Conservation (phyloP, 106 monocot genomes). For the Dactylorhiza incarnata region DNA sequence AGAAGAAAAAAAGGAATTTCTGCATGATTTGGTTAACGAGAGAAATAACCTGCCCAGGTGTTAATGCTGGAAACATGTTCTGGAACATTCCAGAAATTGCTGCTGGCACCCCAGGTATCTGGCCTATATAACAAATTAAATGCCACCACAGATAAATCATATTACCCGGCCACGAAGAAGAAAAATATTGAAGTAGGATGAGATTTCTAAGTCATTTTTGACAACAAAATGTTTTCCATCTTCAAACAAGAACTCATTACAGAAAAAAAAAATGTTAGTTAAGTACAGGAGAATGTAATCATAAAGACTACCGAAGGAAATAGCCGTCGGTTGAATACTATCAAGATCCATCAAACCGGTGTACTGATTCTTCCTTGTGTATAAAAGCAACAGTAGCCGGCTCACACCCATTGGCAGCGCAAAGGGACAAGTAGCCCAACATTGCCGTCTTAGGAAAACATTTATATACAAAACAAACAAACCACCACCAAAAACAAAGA, state of each 20-base stretch:
- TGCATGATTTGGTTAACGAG: neutral
- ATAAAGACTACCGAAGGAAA: constrained; percentile 55
- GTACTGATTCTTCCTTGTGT: constrained; percentile 62
- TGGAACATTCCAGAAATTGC: constrained; percentile 79
- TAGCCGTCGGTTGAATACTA: constrained; percentile 51
- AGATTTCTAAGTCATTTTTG: constrained; percentile 23
- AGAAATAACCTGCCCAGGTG: constrained; percentile 52
- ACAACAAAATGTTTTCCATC: constrained; percentile 11
- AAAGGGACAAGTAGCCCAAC: constrained; percentile 74
- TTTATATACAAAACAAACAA: constrained; percentile 49
- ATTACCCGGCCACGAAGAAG: constrained; percentile 12
- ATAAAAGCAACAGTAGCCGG: constrained; percentile 70
- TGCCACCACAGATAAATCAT: constrained; percentile 23
- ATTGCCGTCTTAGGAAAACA: constrained; percentile 89
- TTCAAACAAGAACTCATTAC: constrained; percentile 12
- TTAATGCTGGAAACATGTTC: constrained; percentile 44
- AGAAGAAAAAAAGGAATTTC: neutral
- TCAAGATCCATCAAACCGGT: constrained; percentile 83
- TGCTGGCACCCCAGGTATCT: constrained; percentile 51
- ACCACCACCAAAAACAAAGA: constrained; percentile 15
- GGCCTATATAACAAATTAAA: constrained; percentile 57
- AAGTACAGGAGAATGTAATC: constrained; percentile 34
- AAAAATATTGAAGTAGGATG: constrained; percentile 20
- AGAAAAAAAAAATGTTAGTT: constrained; percentile 22
- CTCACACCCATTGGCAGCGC: constrained; percentile 87